Conservation (phyloP, 441 rosid genomes). For the Manihot esculenta region DNA sequence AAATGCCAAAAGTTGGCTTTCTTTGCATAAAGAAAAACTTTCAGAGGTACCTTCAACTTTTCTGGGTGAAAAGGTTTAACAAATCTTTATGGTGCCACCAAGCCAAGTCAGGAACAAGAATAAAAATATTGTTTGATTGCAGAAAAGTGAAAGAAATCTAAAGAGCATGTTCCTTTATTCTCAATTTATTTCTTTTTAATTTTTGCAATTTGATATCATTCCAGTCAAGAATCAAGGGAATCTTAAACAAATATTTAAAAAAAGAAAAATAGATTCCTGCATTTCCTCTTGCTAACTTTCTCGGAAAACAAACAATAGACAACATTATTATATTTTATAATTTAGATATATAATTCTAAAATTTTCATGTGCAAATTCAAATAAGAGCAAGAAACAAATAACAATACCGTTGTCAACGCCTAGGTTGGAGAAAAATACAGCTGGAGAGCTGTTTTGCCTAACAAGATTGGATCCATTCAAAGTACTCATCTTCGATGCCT, state of each 20-base stretch:
- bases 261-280: neutral
- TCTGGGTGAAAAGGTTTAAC: neutral
- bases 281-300: neutral
- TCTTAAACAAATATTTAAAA: neutral
- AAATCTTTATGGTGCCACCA: neutral
- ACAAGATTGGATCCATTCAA: conserved; percentile 38
- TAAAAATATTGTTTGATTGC: conserved; percentile 2
- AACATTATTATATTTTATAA: too few relatives aligned
- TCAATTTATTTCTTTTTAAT: neutral
- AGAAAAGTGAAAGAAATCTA: neutral
- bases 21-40: neutral
- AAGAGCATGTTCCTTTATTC: neutral
- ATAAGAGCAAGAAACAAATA: neutral
- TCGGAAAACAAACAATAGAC: neutral
- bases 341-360: neutral
- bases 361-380: neutral
- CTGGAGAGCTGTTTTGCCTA: conserved; percentile 53
- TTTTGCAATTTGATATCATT: neutral
- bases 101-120: neutral
- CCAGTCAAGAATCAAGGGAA: neutral
- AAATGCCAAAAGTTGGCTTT: conserved; percentile 1
- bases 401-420: conserved; percentile 40
- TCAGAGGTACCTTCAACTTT: neutral
- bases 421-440: conserved; percentile 47
- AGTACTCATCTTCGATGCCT: conserved; percentile 21